Evolutionary conservation across 768 basidiomycete genomes (phyloP), one percentile per base, ranked within the genome.

Genomic region (Holtermannia corniformis): DNA sequence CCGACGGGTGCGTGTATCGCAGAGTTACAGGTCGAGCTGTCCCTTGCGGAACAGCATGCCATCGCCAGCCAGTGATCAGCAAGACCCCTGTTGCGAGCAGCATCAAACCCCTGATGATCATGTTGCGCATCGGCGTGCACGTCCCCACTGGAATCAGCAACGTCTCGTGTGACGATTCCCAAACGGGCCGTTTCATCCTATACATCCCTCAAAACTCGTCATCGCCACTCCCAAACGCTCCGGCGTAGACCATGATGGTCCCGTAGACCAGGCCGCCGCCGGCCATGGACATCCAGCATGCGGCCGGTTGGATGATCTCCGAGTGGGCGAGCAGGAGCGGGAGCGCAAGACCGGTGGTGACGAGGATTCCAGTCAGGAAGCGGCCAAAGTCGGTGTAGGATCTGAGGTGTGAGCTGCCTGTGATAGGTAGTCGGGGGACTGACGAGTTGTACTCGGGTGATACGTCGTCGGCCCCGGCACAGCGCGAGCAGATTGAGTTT

Each of bases 181-280:
- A 37, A 37, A 37, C 7, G 32, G 16, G 32, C 32, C n/a, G n/a
- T n/a, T 37, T 37, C 32, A 37, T 37, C 32, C 10, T 16, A 37
- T 37, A 37, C 32, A 37, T 7, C 32, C 16, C 49, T 47, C 43
- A 67, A 41, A 61, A 65, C 41, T 69, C 64, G 48, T 69, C 65
- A 20, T 64, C 67, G n/a, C 63, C 57, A 3, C 64, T 60, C 13
- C 67, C 67, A 49, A 69, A 69, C 65, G 62, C 67, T 5, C 65
- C 65, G 5, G 61, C 62, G 41, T 95, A 95, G 4, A 86, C 84
- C 58, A 90, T 55, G 63, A 95, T 93, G 16, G 91, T 95, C 3
- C 85, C 85, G 70, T 93, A 93, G 1, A 95, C 87, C 63, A 75
- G 86, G 81, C 83, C 85, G 74, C 95, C 95, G 13, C 95, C 95